phyloP scores from a whole-genome alignment of 2,329 filamentous ascomycete genomes.

The Penicillium aurantiogriseum region DNA sequence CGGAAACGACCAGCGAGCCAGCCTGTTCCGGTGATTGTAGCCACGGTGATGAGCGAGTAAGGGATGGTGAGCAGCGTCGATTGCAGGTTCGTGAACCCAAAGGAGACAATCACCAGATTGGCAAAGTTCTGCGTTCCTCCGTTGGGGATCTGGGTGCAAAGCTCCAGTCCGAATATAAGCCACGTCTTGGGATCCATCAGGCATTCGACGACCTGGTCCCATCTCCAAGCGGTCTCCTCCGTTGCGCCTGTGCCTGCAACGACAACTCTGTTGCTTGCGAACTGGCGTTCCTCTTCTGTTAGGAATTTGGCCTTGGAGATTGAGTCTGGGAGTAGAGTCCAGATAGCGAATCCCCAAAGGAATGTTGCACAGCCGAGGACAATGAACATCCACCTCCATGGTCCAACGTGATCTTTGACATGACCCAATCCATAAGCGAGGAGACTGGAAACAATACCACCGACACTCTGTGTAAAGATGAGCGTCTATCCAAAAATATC shows the following conservation, averaged over 20 bases:
- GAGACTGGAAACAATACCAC: conserved; percentile 27
- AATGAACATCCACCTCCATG: conserved; percentile 56
- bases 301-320: conserved; percentile 60
- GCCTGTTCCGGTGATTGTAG: conserved; percentile 50
- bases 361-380: conserved; percentile 54
- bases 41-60: conserved; percentile 54
- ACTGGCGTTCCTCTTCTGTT: conserved; percentile 51
- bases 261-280: conserved; percentile 36
- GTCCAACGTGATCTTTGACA: conserved; percentile 33
- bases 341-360: conserved; percentile 51
- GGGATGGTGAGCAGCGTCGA: conserved; percentile 56
- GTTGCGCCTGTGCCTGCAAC: conserved; percentile 54
- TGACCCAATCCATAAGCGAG: conserved; percentile 57
- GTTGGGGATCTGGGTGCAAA: conserved; percentile 58
- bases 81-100: conserved; percentile 22
- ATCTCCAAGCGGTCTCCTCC: conserved; percentile 49
- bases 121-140: conserved; percentile 59
- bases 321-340: conserved; percentile 52
- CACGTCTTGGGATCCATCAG: conserved; percentile 60
- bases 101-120: conserved; percentile 22
- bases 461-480: conserved; percentile 15
- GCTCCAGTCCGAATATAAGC: conserved; percentile 55
- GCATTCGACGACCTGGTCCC: conserved; percentile 55
- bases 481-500: background rate
- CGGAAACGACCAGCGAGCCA: conserved; percentile 54